Evolutionary conservation across 2,329 filamentous ascomycete genomes (phyloP).

Genomic region (Taxawa tesnikishii): DNA sequence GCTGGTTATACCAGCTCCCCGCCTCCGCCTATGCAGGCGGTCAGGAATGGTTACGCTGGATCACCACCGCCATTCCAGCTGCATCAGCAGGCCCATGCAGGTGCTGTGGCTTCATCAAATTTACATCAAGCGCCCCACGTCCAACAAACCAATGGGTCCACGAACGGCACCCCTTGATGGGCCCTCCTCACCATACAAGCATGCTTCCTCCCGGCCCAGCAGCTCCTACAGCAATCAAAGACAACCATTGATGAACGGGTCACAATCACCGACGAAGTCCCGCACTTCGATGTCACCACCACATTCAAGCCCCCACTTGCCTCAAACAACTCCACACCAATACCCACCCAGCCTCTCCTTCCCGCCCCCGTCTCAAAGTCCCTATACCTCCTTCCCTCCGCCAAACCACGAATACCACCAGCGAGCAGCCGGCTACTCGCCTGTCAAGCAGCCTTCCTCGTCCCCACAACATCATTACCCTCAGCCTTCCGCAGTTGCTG

Average conservation of each 20-base stretch:
- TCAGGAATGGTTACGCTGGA: conserved; percentile 11
- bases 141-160: conserved; percentile 8
- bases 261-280: conserved; percentile 15
- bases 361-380: conserved; percentile 13
- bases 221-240: conserved; percentile 4
- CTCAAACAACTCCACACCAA: conserved; percentile 8
- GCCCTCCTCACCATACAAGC: conserved; percentile 8
- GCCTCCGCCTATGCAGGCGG: conserved; percentile 6
- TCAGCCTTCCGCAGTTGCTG: conserved; percentile 2
- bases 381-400: conserved; percentile 17
- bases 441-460: conserved; percentile 16
- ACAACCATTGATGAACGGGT: conserved; percentile 16
- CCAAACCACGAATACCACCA: conserved; percentile 9
- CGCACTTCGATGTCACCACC: conserved; percentile 10
- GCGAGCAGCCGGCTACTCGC: conserved; percentile 13
- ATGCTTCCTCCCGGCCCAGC: conserved; percentile 6
- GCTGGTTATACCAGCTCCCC: conserved; percentile 12
- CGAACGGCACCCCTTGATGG: conserved; percentile 8
- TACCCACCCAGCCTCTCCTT: conserved; percentile 5
- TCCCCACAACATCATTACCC: conserved; percentile 9
- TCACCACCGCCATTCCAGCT: conserved; percentile 15
- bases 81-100: conserved; percentile 20
- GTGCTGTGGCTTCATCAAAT: conserved; percentile 14
- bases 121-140: conserved; percentile 9
- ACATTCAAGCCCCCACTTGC: conserved; percentile 8